These are phyloP conservation scores for Protostelium mycophagum DNA, from an alignment of 78 protist genomes.

Conservation along the genomic window DNA sequence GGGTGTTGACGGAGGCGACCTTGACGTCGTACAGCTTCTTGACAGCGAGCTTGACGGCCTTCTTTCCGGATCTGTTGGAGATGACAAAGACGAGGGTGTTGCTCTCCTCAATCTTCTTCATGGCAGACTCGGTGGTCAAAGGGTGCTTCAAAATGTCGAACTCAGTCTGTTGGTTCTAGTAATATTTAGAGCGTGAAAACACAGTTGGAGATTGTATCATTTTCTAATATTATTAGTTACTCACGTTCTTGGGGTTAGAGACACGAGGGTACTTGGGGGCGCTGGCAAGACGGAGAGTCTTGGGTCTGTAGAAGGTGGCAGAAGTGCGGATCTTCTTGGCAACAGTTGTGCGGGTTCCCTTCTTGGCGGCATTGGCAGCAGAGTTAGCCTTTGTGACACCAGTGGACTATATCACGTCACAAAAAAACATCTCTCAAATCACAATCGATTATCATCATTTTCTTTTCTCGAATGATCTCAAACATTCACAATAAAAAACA, in stretches of 20 bases:
- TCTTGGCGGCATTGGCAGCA: conserved; percentile 54
- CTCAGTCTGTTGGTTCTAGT: conserved; percentile 32
- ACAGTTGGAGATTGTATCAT: neutral
- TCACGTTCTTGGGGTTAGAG: conserved; percentile 40
- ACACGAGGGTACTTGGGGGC: conserved; percentile 57
- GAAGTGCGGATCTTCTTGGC: conserved; percentile 59
- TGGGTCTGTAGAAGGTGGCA: conserved; percentile 56
- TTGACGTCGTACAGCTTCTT: conserved; percentile 86
- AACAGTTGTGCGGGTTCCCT: conserved; percentile 46
- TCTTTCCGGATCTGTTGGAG: conserved; percentile 89
- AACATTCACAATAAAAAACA: neutral
- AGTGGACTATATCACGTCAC: neutral
- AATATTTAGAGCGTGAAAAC: no score
- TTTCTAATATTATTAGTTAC: neutral
- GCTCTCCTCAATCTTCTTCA: conserved; percentile 96
- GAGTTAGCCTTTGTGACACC: conserved; percentile 27
- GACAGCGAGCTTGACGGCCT: conserved; percentile 89
- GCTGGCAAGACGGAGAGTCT: conserved; percentile 14
- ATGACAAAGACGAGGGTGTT: conserved; percentile 97
- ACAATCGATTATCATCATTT: neutral
- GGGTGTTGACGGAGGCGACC: conserved; percentile 89
- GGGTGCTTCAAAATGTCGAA: conserved; percentile 89
- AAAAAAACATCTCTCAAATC: neutral
- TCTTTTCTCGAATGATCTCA: neutral
- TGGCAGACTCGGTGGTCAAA: conserved; percentile 93